Evolutionary conservation across 2,329 filamentous ascomycete species (phyloP).

Genomic region (Venturia nashicola): DNA sequence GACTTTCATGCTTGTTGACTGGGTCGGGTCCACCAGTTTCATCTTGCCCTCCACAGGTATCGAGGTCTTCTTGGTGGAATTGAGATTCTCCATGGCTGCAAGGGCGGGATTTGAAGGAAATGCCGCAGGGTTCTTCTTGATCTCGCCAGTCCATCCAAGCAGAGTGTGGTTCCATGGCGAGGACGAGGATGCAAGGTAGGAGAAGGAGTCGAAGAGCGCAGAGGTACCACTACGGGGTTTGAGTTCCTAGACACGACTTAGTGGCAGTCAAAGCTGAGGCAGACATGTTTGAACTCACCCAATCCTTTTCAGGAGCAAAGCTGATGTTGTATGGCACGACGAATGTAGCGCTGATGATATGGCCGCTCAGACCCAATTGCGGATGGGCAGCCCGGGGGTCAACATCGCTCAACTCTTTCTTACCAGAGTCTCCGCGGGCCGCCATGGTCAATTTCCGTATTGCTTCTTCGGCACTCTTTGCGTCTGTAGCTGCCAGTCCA

Average conservation of each 20-base stretch:
- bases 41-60: slow-evolving; percentile 58
- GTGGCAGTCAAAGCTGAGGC: slow-evolving; percentile 1
- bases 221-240: slow-evolving; percentile 74
- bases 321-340: slow-evolving; percentile 49
- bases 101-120: slow-evolving; percentile 15
- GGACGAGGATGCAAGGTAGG: slow-evolving; percentile 71
- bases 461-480: background rate
- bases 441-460: background rate
- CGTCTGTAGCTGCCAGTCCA: background rate
- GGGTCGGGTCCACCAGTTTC: slow-evolving; percentile 37
- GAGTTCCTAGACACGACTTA: slow-evolving; percentile 45
- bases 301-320: slow-evolving; percentile 40
- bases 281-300: slow-evolving; percentile 30
- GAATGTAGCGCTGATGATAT: slow-evolving; percentile 52
- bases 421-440: background rate
- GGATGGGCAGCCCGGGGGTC: slow-evolving; percentile 45
- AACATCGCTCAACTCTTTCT: slow-evolving; percentile 12
- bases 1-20: slow-evolving; percentile 43
- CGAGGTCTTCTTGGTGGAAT: slow-evolving; percentile 46
- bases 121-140: slow-evolving; percentile 24
- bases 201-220: slow-evolving; percentile 82
- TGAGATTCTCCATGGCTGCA: slow-evolving; percentile 36
- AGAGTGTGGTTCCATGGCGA: slow-evolving; percentile 85
- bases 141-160: slow-evolving; percentile 88
- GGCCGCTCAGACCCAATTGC: slow-evolving; percentile 45